These are phyloP conservation scores for Fraxinus anomala DNA, from an alignment of 257 asterid genomes.

Conservation along the genomic window DNA sequence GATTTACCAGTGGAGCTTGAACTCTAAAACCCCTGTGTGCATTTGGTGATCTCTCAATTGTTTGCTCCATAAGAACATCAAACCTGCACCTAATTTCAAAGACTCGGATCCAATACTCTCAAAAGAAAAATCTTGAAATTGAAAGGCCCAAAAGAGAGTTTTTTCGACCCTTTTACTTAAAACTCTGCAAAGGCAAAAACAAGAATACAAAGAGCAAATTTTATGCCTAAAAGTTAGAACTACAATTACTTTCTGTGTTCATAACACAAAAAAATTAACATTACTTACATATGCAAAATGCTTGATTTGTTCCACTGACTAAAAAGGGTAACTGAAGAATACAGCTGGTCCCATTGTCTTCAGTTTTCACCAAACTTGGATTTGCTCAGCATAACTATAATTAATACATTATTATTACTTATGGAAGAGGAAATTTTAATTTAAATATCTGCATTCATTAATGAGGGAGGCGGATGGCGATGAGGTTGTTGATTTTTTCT, in stretches of 20 bases:
- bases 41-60: conserved; percentile 72
- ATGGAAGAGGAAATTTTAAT: conserved; percentile 34
- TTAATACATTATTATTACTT: conserved; percentile 28
- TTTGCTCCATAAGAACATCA: conserved; percentile 58
- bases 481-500: neutral
- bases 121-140: conserved; percentile 33
- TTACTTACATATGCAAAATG: conserved; percentile 18
- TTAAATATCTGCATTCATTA: conserved; percentile 61
- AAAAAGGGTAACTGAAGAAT: conserved; percentile 53
- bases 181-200: conserved; percentile 44
- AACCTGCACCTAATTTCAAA: conserved; percentile 26
- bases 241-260: neutral
- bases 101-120: conserved; percentile 48
- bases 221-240: conserved; percentile 23
- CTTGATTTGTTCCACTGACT: conserved; percentile 38
- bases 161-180: conserved; percentile 22
- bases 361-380: conserved; percentile 9
- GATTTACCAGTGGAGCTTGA: conserved; percentile 91
- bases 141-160: neutral
- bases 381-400: conserved; percentile 8
- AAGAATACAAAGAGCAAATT: conserved; percentile 42
- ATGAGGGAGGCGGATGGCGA: conserved; percentile 23
- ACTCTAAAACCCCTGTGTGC: conserved; percentile 76
- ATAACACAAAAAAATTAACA: conserved; percentile 20
- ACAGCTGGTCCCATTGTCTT: conserved; percentile 43